Evolutionary conservation across 306 rosid species (phyloP), one percentile per base, ranked within the genome.

Genomic region (Vigna hirtella): DNA sequence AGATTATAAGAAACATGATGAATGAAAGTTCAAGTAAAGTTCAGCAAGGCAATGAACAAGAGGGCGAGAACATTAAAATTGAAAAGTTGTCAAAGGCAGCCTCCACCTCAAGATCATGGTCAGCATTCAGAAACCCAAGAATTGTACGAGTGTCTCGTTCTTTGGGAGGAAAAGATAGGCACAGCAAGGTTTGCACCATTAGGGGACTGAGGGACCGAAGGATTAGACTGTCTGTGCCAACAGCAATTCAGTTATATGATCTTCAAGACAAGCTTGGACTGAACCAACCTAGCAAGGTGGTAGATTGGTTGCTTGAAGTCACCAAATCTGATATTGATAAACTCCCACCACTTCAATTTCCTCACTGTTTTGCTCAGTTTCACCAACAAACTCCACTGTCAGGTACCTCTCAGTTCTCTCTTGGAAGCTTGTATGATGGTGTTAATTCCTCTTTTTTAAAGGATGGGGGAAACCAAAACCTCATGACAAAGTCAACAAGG

Each of bases 111-210:
- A 88, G 93, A 83, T 93, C 89, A 52, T 91, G 98, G 98, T 61
- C 92, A 36, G 77, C 92, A 13, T 85, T 85, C 45, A 86, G 91
- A 55, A 93, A 93, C 63, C 98, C 98, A 45, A 87, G 98, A 77
- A 91, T 93, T 13, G 97, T 93, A 0, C 70, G 98, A 26, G 97
- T 91, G 8, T 93, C 98, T 0, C 91, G 98, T 6, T 64, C 89
- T 0, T 86, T 91, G 48, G 98, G 98, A n/a, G 96, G 98, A 49
- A 93, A 93, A 89, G 98, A 93, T n/a, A 82, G 98, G 74, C 98
- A 93, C 63, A 93, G 98, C 87, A 93, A 93, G 69, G 98, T 93
- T 12, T 90, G 93, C 77, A 93, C 98, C 15, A 66, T 93, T 6
- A 87, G 93, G 59, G 98, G 98, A 49, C 79, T 93, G 50, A 83